phyloP scores from a whole-genome alignment of 2,329 filamentous ascomycete genomes.

The Triangularia setosa region DNA sequence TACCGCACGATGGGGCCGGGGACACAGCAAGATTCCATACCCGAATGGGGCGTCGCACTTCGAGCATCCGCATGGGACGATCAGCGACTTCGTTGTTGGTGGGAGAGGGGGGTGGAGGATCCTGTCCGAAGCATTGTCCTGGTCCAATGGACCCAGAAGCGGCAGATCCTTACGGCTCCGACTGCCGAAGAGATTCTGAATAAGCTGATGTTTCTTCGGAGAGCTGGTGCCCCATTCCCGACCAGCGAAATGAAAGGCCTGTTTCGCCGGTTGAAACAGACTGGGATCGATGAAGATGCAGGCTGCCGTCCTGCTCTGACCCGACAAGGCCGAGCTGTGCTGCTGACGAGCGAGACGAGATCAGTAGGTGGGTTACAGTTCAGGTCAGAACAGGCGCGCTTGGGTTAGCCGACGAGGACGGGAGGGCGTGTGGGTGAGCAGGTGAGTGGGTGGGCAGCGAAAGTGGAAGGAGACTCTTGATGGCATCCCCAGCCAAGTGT shows the following conservation, averaged over 20 bases:
- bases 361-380: not conserved
- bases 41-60: constrained; percentile 9
- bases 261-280: constrained; percentile 10
- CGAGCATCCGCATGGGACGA: constrained; percentile 1
- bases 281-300: constrained; percentile 1
- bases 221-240: constrained; percentile 15
- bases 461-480: not conserved
- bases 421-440: too few relatives aligned
- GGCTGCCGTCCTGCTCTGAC: not conserved
- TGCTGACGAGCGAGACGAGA: not conserved
- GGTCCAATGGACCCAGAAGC: not conserved
- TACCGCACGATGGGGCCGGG: constrained; percentile 12
- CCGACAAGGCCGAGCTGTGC: constrained; percentile 5
- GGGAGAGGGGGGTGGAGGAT: not conserved
- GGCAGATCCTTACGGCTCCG: constrained; percentile 16
- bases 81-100: not conserved
- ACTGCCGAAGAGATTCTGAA: constrained; percentile 8
- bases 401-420: not conserved
- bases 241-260: constrained; percentile 13
- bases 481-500: constrained; percentile 5
- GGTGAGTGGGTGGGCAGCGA: not conserved
- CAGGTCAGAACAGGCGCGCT: not conserved
- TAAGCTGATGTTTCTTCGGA: constrained; percentile 9
- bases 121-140: not conserved
- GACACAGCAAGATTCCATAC: constrained; percentile 6